Conservation (phyloP, 768 basidiomycete genomes). For the Termitomyces sp. region DNA sequence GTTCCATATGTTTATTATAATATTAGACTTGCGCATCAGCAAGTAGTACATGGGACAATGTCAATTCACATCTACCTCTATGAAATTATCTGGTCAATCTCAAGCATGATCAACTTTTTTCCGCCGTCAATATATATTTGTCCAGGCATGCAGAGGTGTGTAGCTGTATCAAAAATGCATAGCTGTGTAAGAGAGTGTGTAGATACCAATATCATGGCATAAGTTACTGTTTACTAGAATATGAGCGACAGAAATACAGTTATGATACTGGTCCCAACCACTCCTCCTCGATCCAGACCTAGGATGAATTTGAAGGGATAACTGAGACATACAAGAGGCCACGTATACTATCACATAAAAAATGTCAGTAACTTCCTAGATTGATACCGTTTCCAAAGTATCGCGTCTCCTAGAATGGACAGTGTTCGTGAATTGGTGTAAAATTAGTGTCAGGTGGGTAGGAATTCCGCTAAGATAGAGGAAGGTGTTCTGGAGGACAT, state of each 20-base stretch:
- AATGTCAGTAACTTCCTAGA: neutral
- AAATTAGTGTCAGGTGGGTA: conserved; percentile 44
- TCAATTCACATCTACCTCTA: conserved; percentile 3
- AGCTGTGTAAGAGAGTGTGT: neutral
- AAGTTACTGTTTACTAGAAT: neutral
- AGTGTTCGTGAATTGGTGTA: neutral
- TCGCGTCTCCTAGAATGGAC: neutral
- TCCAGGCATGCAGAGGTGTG: neutral
- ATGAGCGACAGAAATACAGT: neutral
- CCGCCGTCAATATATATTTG: neutral
- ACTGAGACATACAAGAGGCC: neutral
- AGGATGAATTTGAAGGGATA: neutral
- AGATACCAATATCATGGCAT: neutral
- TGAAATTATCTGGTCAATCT: neutral
- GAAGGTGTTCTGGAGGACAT: conserved; percentile 4
- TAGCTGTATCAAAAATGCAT: neutral
- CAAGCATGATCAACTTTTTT: no score
- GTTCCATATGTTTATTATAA: conserved; percentile 7
- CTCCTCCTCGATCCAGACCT: neutral
- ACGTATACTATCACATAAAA: neutral
- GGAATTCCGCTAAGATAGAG: conserved; percentile 43
- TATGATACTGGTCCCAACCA: neutral
- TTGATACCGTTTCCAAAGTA: neutral
- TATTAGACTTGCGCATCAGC: neutral
- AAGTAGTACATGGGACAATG: neutral